Base-by-base conservation (phyloP, 1,139 yeast genomes). In the Zygotorulaspora mrakii region DNA sequence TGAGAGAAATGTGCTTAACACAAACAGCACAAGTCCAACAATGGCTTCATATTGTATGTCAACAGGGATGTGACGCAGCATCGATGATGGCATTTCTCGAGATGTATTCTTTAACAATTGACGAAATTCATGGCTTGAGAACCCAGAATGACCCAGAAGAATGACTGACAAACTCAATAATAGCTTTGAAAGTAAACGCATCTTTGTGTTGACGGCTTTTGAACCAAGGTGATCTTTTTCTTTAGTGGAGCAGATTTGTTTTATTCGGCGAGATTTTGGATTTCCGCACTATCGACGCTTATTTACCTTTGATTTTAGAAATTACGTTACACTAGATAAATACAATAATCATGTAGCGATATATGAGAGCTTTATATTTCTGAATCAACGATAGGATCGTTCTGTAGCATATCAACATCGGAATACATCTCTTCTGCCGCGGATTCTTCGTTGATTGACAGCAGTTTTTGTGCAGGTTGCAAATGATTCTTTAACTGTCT, bases 91-190 rank as follows among this genome's bases (percentile, higher is more conserved):
- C 24, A 28, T 13, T 17, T 27, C 33, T 11, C 14, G 39, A 8
- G 29, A 39, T 24, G 24, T 43, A 34, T 24, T 45, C 39, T 58
- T 58, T 13, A 48, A 22, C 11, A 58, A 32, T 32, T 53, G 59
- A 34, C 57, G 53, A 35, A 55, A 62, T 41, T 61, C 65, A 38
- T 57, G 59, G 21, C 63, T 58, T 5, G 64, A 59, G 33, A 55
- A 59, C 1, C 58, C 65, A 4, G 65, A 48, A 42, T 62, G 66
- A 3, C 57, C 23, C 10, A 62, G 37, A 24, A 53, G 59, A 16
- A 57, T 14, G 3, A 52, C 17, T 21, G 64, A 47, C 16, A 57
- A 33, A 3, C 40, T 9, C 10, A 47, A 40, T 5, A 58, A 30
- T 12, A 43, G 23, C 35, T 54, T 55, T 1, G 59, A 49, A 14